Evolutionary conservation across 1,139 yeast species (phyloP).

Genomic region (Diutina mesorugosa): DNA sequence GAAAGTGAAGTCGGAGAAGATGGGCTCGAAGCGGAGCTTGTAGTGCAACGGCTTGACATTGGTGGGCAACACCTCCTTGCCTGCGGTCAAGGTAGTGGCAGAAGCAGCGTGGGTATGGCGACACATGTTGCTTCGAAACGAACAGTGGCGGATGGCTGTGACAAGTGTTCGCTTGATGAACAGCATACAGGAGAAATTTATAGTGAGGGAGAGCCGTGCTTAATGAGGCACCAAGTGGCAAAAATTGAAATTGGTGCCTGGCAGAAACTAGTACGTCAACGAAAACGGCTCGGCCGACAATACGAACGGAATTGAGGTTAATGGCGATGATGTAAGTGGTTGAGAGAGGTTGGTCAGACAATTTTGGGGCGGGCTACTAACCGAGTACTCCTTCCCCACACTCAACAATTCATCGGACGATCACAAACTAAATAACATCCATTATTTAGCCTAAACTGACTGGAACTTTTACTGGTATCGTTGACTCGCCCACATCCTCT

Average conservation of each 20-base stretch:
- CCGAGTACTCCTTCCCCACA: neutral
- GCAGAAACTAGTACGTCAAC: neutral
- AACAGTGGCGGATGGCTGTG: neutral
- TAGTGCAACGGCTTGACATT: slow-evolving; percentile 66
- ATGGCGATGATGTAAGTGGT: neutral
- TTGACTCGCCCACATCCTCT: neutral
- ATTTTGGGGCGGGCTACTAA: neutral
- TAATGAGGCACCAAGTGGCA: neutral
- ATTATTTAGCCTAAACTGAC: too few relatives aligned
- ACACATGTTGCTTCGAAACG: neutral
- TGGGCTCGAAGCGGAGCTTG: slow-evolving; percentile 60
- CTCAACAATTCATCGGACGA: neutral
- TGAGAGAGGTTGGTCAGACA: neutral
- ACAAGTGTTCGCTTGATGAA: neutral
- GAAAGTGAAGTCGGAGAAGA: slow-evolving; percentile 57
- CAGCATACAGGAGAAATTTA: neutral
- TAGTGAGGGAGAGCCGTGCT: neutral
- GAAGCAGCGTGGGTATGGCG: neutral
- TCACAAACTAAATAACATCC: neutral
- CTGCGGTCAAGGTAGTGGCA: slow-evolving; percentile 3
- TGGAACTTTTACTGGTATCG: neutral
- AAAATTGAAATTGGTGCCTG: neutral
- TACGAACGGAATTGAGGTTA: neutral
- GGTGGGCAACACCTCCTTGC: slow-evolving; percentile 59
- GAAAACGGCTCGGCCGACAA: neutral